Evolutionary conservation across 495 filamentous ascomycete genomes (phyloP).

Genomic region (Annulohypoxylon maeteangense): DNA sequence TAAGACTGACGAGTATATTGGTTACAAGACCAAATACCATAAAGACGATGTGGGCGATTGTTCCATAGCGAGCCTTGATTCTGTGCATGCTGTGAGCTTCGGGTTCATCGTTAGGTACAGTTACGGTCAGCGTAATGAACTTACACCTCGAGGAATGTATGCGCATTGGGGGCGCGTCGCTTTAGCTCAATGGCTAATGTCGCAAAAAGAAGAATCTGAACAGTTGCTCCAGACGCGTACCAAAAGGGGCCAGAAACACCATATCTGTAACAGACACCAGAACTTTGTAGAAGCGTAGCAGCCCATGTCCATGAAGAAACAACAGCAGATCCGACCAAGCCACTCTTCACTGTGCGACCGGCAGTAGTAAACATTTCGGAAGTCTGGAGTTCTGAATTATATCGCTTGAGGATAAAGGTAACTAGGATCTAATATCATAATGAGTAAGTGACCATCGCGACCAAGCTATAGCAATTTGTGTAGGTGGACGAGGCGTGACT

Average conservation of each 20-base stretch:
- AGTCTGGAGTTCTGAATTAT: slow-evolving; percentile 94
- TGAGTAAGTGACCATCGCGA: slow-evolving; percentile 7
- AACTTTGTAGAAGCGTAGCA: slow-evolving; percentile 83
- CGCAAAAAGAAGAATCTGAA: slow-evolving; percentile 89
- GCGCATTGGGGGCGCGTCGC: slow-evolving; percentile 84
- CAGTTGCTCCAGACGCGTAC: slow-evolving; percentile 76
- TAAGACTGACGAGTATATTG: slow-evolving; percentile 87
- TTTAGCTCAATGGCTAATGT: slow-evolving; percentile 95
- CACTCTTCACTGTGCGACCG: slow-evolving; percentile 92
- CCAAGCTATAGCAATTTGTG: neutral
- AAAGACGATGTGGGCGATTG: slow-evolving; percentile 75
- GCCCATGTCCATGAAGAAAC: slow-evolving; percentile 97
- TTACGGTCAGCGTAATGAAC: slow-evolving; percentile 57
- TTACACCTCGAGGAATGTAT: slow-evolving; percentile 87
- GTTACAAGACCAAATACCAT: slow-evolving; percentile 85
- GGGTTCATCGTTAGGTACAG: neutral
- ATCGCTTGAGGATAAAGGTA: slow-evolving; percentile 83
- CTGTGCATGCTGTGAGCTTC: slow-evolving; percentile 33
- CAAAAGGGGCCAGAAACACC: slow-evolving; percentile 94
- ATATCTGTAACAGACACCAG: slow-evolving; percentile 89
- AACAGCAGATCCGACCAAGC: slow-evolving; percentile 93
- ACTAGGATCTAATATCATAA: slow-evolving; percentile 62
- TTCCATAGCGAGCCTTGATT: slow-evolving; percentile 66
- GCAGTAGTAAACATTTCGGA: slow-evolving; percentile 98
- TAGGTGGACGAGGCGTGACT: slow-evolving; percentile 33